Conservation (phyloP, 2,329 filamentous ascomycete genomes). For the Stemphylium vesicarium region DNA sequence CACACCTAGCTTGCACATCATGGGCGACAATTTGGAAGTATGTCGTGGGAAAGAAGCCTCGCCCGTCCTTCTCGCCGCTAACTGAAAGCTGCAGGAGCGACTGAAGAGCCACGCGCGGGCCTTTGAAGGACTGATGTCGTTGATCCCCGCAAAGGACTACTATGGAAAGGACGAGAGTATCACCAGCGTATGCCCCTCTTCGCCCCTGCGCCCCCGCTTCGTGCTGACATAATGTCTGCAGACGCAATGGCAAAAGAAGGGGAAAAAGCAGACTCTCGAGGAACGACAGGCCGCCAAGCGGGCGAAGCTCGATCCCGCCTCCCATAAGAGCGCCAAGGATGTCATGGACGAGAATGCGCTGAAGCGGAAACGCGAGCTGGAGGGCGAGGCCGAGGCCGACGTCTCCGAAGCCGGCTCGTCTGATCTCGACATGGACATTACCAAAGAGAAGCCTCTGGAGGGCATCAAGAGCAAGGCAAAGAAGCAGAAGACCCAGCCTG, state of each 20-base stretch:
- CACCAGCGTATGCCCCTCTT: conserved; percentile 69
- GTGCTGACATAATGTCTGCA: conserved; percentile 47
- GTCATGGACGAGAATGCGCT: conserved; percentile 83
- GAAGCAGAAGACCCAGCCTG: conserved; percentile 51
- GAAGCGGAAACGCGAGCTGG: conserved; percentile 76
- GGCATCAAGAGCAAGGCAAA: conserved; percentile 50
- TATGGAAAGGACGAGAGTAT: conserved; percentile 74
- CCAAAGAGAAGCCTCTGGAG: conserved; percentile 48
- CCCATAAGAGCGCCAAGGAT: conserved; percentile 89
- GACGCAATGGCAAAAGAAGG: conserved; percentile 92
- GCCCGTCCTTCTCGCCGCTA: conserved; percentile 34
- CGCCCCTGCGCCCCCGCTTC: conserved; percentile 9
- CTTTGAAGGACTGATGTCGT: conserved; percentile 83
- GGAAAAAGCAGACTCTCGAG: conserved; percentile 91
- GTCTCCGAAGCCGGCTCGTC: conserved; percentile 37
- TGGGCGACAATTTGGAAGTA: conserved; percentile 54
- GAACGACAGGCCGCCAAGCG: conserved; percentile 69
- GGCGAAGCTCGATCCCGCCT: conserved; percentile 90
- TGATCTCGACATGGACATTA: conserved; percentile 44
- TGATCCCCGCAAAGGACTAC: conserved; percentile 90
- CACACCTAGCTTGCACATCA: conserved; percentile 20
- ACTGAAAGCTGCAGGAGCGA: conserved; percentile 54
- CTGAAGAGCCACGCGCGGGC: conserved; percentile 69
- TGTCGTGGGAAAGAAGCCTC: conserved; percentile 26
- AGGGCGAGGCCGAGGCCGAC: conserved; percentile 59